Evolutionary conservation across 1,284 basidiomycete species (phyloP).

Genomic region (Heliocybe sulcata): DNA sequence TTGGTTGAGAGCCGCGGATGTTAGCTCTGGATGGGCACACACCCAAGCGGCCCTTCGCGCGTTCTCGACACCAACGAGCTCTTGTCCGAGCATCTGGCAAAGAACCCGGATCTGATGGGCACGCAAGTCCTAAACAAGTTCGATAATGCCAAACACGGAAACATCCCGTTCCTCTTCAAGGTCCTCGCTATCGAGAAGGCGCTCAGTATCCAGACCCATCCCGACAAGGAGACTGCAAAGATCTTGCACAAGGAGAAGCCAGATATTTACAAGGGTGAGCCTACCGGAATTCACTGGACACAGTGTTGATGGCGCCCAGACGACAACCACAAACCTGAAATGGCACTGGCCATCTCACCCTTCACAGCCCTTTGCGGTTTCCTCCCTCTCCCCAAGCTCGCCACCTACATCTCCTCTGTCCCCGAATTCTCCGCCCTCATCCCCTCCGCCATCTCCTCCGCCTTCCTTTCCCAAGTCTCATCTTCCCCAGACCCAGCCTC

Average conservation of each 20-base stretch:
- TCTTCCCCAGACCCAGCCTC: conserved; percentile 33
- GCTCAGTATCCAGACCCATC: conserved; percentile 95
- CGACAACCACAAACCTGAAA: conserved; percentile 95
- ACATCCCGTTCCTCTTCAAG: conserved; percentile 92
- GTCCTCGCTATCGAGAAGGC: conserved; percentile 92
- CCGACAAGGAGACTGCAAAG: conserved; percentile 86
- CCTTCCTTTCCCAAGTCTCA: conserved; percentile 39
- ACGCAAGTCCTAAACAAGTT: conserved; percentile 55
- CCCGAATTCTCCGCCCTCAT: conserved; percentile 79
- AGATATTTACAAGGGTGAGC: conserved; percentile 83
- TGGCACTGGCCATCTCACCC: conserved; percentile 91
- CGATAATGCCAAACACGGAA: conserved; percentile 49
- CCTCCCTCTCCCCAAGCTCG: conserved; percentile 70
- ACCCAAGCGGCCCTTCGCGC: conserved; percentile 80
- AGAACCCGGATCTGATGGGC: conserved; percentile 68
- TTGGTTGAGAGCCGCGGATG: conserved; percentile 2
- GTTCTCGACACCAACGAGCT: conserved; percentile 35
- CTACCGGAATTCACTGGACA: background rate
- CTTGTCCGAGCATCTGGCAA: conserved; percentile 58
- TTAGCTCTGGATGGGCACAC: conserved; percentile 99
- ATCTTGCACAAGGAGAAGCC: conserved; percentile 70
- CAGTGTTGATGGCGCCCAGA: conserved; percentile 37
- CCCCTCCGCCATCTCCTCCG: conserved; percentile 40
- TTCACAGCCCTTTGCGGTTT: conserved; percentile 94
- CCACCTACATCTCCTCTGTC: conserved; percentile 56